Evolutionary conservation across 768 basidiomycete species (phyloP).

Genomic region (Chiua virens): DNA sequence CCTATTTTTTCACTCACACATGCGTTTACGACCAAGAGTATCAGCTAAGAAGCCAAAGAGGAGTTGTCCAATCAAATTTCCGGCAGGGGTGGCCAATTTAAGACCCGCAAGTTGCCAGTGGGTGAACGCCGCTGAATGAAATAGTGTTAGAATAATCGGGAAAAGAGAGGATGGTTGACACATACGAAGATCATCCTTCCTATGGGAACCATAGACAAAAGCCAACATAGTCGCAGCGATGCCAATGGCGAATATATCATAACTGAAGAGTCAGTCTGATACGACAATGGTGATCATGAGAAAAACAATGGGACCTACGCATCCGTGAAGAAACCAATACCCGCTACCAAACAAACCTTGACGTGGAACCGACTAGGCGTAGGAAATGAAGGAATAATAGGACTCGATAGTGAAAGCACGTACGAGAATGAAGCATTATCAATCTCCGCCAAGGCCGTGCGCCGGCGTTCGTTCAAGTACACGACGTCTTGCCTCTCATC

Average conservation of each 20-base stretch:
- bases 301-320: neutral
- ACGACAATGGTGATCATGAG: too few species aligned
- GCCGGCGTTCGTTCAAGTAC: neutral
- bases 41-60: slow-evolving; percentile 79
- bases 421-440: neutral
- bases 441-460: neutral
- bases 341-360: neutral
- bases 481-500: neutral
- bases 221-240: slow-evolving; percentile 81
- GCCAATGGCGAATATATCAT: slow-evolving; percentile 86
- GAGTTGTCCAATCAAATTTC: slow-evolving; percentile 72
- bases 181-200: neutral
- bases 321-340: neutral
- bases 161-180: neutral
- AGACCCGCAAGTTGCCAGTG: slow-evolving; percentile 67
- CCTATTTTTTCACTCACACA: slow-evolving; percentile 52
- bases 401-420: neutral
- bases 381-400: neutral
- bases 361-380: neutral
- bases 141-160: slow-evolving; percentile 24
- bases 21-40: slow-evolving; percentile 67
- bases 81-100: slow-evolving; percentile 72
- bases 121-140: neutral
- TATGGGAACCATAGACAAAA: slow-evolving; percentile 58
- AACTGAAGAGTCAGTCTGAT: slow-evolving; percentile 23